These are phyloP conservation scores for Corymbia calophylla DNA, from an alignment of 441 rosid genomes.

Conservation along the genomic window DNA sequence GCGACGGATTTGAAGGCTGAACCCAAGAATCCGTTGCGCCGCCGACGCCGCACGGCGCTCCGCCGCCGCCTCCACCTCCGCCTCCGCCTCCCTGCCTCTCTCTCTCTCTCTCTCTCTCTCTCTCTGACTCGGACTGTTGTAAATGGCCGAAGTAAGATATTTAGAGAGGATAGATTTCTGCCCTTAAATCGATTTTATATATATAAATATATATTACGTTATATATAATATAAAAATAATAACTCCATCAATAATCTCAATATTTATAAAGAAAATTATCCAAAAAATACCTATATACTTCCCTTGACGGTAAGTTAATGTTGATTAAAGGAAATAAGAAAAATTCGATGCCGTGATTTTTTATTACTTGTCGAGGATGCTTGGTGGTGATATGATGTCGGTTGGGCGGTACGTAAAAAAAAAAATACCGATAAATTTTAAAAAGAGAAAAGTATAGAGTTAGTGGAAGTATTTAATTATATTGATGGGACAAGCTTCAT, in stretches of 20 bases:
- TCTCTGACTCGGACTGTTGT: not conserved
- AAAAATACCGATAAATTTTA: not conserved
- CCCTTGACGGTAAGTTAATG: not conserved
- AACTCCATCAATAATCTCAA: not conserved
- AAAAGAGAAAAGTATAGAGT: not conserved
- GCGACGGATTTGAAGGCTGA: not conserved
- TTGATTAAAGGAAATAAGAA: not conserved
- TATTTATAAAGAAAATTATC: not conserved
- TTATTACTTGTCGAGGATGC: not conserved
- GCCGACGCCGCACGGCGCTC: not conserved
- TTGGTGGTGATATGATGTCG: fast-evolving
- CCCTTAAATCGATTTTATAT: not conserved
- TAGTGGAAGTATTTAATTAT: not conserved
- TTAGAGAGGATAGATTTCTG: not conserved
- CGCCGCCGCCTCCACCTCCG: not conserved
- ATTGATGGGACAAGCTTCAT: not conserved
- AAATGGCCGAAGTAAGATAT: not conserved
- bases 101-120: not conserved
- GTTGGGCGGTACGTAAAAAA: fast-evolving
- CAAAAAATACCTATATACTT: not conserved
- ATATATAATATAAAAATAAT: not conserved
- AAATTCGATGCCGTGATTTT: not conserved
- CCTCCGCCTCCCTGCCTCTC: not conserved
- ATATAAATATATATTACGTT: no score
- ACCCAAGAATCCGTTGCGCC: not conserved